These are phyloP conservation scores for Rutstroemia sp. DNA, from an alignment of 2,329 filamentous ascomycete genomes.

Conservation along the genomic window DNA sequence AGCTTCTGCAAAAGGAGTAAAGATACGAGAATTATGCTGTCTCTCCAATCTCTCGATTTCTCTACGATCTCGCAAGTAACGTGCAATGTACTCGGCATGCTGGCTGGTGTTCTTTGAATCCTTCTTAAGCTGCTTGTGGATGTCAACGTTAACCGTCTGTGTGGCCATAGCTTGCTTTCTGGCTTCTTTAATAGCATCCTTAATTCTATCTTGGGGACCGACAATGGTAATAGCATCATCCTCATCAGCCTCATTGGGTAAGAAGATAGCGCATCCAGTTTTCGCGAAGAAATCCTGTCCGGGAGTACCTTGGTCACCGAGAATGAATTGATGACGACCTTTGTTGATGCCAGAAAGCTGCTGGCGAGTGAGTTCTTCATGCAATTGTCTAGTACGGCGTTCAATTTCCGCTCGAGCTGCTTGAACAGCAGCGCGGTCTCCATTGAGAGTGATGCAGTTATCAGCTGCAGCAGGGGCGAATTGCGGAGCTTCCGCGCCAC, in stretches of 20 bases:
- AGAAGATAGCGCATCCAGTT: slow-evolving; percentile 82
- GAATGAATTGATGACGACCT: slow-evolving; percentile 89
- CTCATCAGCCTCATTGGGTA: slow-evolving; percentile 63
- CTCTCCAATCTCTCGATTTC: slow-evolving; percentile 79
- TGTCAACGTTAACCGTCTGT: slow-evolving; percentile 76
- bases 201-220: slow-evolving; percentile 67
- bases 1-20: slow-evolving; percentile 63
- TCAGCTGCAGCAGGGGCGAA: slow-evolving; percentile 66
- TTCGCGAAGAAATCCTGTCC: slow-evolving; percentile 81
- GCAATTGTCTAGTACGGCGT: slow-evolving; percentile 66
- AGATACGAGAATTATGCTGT: slow-evolving; percentile 77
- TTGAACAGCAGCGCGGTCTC: slow-evolving; percentile 77
- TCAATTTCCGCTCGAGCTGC: slow-evolving; percentile 76
- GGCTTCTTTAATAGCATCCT: slow-evolving; percentile 70
- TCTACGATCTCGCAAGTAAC: slow-evolving; percentile 75
- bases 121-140: slow-evolving; percentile 70
- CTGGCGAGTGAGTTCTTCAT: slow-evolving; percentile 51
- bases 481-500: slow-evolving; percentile 55
- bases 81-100: slow-evolving; percentile 80
- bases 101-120: slow-evolving; percentile 65
- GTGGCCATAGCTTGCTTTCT: slow-evolving; percentile 85
- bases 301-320: slow-evolving; percentile 73
- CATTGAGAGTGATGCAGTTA: slow-evolving; percentile 75
- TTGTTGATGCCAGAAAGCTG: slow-evolving; percentile 73
- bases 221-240: slow-evolving; percentile 78